phyloP scores from a whole-genome alignment of 2,329 filamentous ascomycete genomes.

The Beauveria bassiana region DNA sequence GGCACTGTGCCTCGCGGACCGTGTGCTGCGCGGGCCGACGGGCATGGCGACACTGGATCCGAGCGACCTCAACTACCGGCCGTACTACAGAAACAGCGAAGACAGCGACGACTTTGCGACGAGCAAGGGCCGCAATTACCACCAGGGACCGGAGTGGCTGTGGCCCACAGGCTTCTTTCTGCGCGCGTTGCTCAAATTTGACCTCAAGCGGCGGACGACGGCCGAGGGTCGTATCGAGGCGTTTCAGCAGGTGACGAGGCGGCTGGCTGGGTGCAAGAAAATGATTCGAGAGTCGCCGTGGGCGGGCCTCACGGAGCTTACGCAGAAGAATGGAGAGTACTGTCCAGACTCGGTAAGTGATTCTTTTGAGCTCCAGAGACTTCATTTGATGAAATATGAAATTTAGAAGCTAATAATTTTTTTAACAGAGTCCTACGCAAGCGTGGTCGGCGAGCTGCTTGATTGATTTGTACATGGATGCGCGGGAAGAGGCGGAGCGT shows the following conservation, averaged over 20 bases:
- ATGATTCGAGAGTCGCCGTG: slow-evolving; percentile 74
- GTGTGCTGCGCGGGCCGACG: slow-evolving; percentile 71
- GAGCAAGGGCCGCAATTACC: slow-evolving; percentile 92
- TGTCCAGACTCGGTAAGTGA: slow-evolving; percentile 78
- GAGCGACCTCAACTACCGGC: slow-evolving; percentile 83
- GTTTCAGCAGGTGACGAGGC: slow-evolving; percentile 87
- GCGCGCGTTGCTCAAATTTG: slow-evolving; percentile 83
- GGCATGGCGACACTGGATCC: slow-evolving; percentile 97
- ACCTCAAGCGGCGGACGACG: slow-evolving; percentile 58
- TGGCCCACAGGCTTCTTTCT: slow-evolving; percentile 97
- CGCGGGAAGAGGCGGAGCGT: slow-evolving; percentile 43
- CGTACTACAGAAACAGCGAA: slow-evolving; percentile 91
- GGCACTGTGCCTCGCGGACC: slow-evolving; percentile 74
- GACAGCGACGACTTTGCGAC: slow-evolving; percentile 88
- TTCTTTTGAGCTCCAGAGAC: not conserved
- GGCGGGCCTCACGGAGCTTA: slow-evolving; percentile 89
- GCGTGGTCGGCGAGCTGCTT: slow-evolving; percentile 93
- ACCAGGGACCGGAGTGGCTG: slow-evolving; percentile 95
- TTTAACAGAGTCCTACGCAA: slow-evolving; percentile 73
- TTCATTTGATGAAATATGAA: too few relatives aligned
- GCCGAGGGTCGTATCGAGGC: slow-evolving; percentile 68
- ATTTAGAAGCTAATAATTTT: not conserved
- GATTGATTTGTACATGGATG: slow-evolving; percentile 94
- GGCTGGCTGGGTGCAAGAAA: slow-evolving; percentile 76
- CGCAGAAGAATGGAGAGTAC: slow-evolving; percentile 76